Evolutionary conservation across 306 rosid species (phyloP).

Genomic region (Casuarina cunninghamiana): DNA sequence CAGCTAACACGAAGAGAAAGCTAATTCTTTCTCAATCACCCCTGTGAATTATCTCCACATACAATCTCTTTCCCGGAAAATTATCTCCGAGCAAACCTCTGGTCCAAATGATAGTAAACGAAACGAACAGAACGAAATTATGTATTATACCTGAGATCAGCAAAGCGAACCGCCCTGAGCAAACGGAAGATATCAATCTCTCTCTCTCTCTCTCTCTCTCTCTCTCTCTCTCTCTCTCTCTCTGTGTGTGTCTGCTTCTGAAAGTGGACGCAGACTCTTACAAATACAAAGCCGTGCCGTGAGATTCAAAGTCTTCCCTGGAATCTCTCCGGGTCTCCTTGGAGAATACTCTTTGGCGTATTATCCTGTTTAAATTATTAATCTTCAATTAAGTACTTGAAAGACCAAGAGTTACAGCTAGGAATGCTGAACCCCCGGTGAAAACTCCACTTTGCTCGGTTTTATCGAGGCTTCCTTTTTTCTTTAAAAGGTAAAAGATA

Average conservation of each 20-base stretch:
- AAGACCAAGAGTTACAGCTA: too few relatives aligned
- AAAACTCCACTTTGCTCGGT: too few relatives aligned
- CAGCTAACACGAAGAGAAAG: not conserved
- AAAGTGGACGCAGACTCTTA: not conserved
- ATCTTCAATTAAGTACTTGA: too few relatives aligned
- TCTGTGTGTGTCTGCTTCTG: too few relatives aligned
- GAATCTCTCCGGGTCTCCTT: not conserved
- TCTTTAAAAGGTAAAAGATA: too few relatives aligned
- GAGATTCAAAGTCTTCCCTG: not conserved
- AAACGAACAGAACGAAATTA: not conserved
- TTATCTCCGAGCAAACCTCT: not conserved
- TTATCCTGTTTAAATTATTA: too few relatives aligned
- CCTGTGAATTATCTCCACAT: not conserved
- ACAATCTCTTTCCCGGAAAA: not conserved
- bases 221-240: too few relatives aligned
- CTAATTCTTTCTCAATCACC: not conserved
- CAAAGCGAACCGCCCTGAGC: not conserved
- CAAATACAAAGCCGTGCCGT: not conserved
- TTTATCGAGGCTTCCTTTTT: too few relatives aligned
- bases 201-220: not conserved
- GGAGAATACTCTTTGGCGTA: not conserved
- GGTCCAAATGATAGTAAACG: not conserved
- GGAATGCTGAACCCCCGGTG: too few relatives aligned
- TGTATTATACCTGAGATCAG: not conserved
- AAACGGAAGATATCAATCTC: not conserved